Evolutionary conservation across 2,329 filamentous ascomycete genomes (phyloP), one percentile per base, ranked within the genome.

Genomic region (Aspergillus ochraceoroseus): DNA sequence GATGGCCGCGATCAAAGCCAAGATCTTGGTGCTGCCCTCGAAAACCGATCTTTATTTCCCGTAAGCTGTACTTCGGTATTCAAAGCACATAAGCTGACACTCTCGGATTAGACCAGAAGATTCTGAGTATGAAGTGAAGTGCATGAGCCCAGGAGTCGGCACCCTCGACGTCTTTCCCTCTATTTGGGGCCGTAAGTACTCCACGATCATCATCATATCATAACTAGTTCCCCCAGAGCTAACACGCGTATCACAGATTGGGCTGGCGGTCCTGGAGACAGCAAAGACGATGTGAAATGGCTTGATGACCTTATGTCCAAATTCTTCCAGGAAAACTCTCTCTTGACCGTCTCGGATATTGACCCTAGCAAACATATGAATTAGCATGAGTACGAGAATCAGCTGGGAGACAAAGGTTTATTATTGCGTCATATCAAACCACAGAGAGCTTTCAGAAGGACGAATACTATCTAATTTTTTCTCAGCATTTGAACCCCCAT

Each of bases 41-140:
- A 79, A 84, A 57, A 88, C 83, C 0, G 86, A 90, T 57, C 70
- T 90, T 3, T 90, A 90, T 57, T 90, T 92, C 50, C 83, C 85
- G 70, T 79, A 57, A 65, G 74, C 31, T 11, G 19, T 7, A 14
- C n/a, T n/a, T 26, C 17, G 18, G 5, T 1, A 8, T 5, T 3
- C 5, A 19, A 12, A 2, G n/a, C 11, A 12, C 38, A 31, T 18
- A 42, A 12, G 22, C 48, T 48, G 3, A 52, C 25, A 32, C 27
- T n/a, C 11, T n/a, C n/a, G 18, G 5, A 18, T 20, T 35, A 81
- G 77, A 36, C 83, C 84, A 0, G 85, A 89, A 53, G 86, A 89
- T 50, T 87, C 83, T 0, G 77, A 84, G 53, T 80, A 82, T 41
- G 86, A 92, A 55, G 80, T 89, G 15, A 59, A 59, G 32, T 75